Conservation (phyloP, 257 asterid genomes). For the Leptodermis oblonga region DNA sequence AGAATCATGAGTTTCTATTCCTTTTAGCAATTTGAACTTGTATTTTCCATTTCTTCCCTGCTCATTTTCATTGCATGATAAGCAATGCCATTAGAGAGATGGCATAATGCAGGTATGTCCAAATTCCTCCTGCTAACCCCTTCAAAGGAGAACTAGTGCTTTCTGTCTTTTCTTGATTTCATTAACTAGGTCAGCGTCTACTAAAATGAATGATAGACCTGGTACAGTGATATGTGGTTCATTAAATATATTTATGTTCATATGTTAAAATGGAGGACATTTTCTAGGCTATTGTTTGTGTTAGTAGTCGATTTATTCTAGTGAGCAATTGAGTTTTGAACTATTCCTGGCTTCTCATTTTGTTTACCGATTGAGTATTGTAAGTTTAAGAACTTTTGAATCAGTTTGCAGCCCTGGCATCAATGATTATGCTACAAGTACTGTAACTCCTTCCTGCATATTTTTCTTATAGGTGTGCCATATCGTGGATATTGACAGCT, state of each 20-base stretch:
- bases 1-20: neutral
- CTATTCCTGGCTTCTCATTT: neutral
- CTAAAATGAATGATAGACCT: neutral
- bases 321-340: neutral
- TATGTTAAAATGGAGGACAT: neutral
- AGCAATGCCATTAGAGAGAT: neutral
- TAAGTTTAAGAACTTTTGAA: neutral
- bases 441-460: neutral
- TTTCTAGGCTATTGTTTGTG: neutral
- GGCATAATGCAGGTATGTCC: neutral
- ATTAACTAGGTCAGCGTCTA: neutral
- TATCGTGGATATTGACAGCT: too few species aligned
- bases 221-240: neutral
- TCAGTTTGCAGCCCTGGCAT: neutral
- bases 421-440: neutral
- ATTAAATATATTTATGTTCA: neutral
- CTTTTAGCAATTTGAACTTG: neutral
- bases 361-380: neutral
- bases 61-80: neutral
- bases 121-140: neutral
- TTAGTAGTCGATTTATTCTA: neutral
- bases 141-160: neutral
- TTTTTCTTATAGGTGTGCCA: neutral
- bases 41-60: neutral
- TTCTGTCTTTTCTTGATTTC: neutral